Evolutionary conservation across 106 monocot genomes (phyloP), one percentile per base, ranked within the genome.

Genomic region (Ottelia alismoides): DNA sequence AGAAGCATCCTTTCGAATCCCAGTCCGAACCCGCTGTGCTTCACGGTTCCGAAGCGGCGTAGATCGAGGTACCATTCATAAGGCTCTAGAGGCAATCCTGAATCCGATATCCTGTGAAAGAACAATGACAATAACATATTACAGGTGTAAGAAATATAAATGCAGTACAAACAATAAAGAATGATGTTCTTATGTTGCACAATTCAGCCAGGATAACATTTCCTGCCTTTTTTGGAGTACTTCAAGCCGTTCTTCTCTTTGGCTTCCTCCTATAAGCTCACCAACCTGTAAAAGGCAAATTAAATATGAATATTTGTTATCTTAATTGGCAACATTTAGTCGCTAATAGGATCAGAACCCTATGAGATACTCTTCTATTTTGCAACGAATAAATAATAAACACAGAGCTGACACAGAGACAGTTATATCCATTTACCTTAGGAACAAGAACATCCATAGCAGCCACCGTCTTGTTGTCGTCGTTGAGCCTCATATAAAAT

Each of bases 51-150:
- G 30, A 52, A 82, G 2, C 82, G 75, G 3, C 90, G 89, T 27
- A 98, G 85, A 35, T 98, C 96, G 31, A 98, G 74, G 67, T 90
- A 98, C 96, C 96, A 98, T 49, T 98, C 82, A 43, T 90, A 98
- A 17, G 84, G 84, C 62, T 98, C 85, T 2, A 90, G 70, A 14
- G 89, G 82, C 61, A 98, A 72, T 0, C 78, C 89, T 11, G 81
- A 22, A 18, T 77, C 90, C 31, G 35, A 49, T 61, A 98, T 98
- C 58, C 96, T 98, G 16, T 6, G 16, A 43, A 43, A 7, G 40
- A 43, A n/a, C n/a, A n/a, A n/a, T n/a, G n/a, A n/a, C n/a, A n/a
- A n/a, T n/a, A n/a, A n/a, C n/a, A n/a, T n/a, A n/a, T n/a, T n/a
- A n/a, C n/a, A n/a, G n/a, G n/a, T n/a, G n/a, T n/a, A n/a, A n/a